Evolutionary conservation across 108 stramenopile species (phyloP), one percentile per base, ranked within the genome.

Genomic region (Pseudonitzschia pungens): DNA sequence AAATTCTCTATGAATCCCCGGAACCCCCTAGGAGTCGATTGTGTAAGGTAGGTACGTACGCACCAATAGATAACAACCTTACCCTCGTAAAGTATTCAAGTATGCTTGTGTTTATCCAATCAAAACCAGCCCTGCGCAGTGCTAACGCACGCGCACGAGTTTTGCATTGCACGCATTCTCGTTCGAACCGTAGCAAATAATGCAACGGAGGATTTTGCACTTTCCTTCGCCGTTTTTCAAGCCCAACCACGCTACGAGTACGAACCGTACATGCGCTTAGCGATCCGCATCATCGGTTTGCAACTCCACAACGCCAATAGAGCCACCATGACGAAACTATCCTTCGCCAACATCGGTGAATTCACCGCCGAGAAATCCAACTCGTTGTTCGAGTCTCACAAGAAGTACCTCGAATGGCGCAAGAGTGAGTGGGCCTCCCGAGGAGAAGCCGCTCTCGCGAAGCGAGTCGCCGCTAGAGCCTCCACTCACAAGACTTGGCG

Each of bases 401-500:
- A 81, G 63, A 80, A 86, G 74, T 84, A 84, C 72, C 81, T 91
- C 81, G 86, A 80, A 53, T 86, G 88, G 77, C 83, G 84, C 68
- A 85, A 88, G 71, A 87, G 84, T 43, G 86, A 83, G 60, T 89
- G 86, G 85, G 77, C 87, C 42, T 77, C 83, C 40, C 88, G 91
- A 62, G 88, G 88, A 26, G 73, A 76, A 27, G 88, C 86, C 31
- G 90, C 85, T 16, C 53, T 79, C 26, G 72, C 62, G n/a, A 79
- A 80, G 70, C 83, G 90, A 29, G 74, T 88, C 57, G 87, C 87
- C 65, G 79, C 83, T 21, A 80, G 83, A 60, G 81, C 83, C 36
- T 81, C 90, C 27, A 80, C 77, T 14, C 78, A 81, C 80, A 81
- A 81, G 65, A 83, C 90, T 21, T 95, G 93, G 93, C 88, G 89